Percentiles rank a stretch among this genome's conserved stretches.
Evolutionary conservation across 345 rosid genomes (phyloP).

Genomic region (Populus alba): DNA sequence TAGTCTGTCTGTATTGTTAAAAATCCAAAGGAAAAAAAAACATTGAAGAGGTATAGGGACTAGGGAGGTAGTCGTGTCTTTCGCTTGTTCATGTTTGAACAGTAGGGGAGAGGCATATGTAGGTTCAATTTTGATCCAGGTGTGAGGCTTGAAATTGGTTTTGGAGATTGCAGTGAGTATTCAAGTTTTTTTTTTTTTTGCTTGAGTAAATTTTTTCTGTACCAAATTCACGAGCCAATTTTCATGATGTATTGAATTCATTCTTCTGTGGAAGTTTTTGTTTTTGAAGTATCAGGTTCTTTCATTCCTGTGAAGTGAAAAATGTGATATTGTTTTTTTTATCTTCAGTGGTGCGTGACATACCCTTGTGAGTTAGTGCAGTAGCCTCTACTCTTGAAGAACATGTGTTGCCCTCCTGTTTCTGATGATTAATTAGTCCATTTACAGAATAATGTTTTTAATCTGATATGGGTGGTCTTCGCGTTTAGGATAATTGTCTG

Average conservation of each 20-base stretch:
- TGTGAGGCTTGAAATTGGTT: slow-evolving; percentile 14
- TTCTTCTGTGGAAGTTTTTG: not conserved
- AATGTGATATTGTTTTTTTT: not conserved
- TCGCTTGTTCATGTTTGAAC: not conserved
- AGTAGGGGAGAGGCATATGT: not conserved
- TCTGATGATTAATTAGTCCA: too few relatives aligned
- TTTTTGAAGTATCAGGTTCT: not conserved
- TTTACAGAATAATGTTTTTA: too few relatives aligned
- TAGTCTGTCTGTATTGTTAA: not conserved
- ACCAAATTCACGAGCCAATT: not conserved
- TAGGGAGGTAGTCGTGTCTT: not conserved
- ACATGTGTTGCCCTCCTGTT: too few relatives aligned
- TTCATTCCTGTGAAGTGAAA: not conserved
- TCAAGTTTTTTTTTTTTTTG: not conserved
- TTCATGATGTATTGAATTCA: not conserved
- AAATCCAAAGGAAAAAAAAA: not conserved
- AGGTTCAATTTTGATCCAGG: slow-evolving; percentile 18
- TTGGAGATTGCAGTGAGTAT: not conserved
- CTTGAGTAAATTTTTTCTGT: not conserved
- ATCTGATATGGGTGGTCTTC: too few relatives aligned
- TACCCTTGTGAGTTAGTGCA: not conserved
- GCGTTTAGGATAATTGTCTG: too few relatives aligned
- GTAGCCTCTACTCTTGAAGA: not conserved
- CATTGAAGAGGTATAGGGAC: not conserved
- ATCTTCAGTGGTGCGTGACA: not conserved